Conservation (phyloP, 2,329 filamentous ascomycete species). For the Escovopsis sp. region DNA sequence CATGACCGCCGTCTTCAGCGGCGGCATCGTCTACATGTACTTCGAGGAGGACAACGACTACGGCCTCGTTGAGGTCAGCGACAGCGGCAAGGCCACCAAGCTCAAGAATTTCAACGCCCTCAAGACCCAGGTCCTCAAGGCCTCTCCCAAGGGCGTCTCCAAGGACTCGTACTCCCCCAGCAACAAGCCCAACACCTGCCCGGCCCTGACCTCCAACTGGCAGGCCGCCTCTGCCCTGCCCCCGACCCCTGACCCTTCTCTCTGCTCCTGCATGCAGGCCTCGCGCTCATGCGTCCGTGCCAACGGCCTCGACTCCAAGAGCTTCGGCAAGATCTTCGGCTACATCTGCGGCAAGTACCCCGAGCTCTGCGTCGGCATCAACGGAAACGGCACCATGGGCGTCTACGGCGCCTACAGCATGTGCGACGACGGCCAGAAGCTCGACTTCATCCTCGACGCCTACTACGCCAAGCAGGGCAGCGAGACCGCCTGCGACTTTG, state of each 20-base stretch:
- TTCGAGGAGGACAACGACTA: slow-evolving; percentile 85
- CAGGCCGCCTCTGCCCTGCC: slow-evolving; percentile 51
- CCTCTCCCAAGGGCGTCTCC: slow-evolving; percentile 50
- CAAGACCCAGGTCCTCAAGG: slow-evolving; percentile 52
- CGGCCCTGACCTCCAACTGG: slow-evolving; percentile 51
- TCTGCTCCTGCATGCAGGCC: slow-evolving; percentile 77
- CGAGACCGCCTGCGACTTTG: slow-evolving; percentile 53
- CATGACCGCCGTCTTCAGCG: slow-evolving; percentile 83
- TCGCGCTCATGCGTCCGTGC: slow-evolving; percentile 57
- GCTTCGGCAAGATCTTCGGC: slow-evolving; percentile 56
- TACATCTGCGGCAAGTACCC: slow-evolving; percentile 50
- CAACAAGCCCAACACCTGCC: slow-evolving; percentile 61
- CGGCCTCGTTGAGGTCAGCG: slow-evolving; percentile 51
- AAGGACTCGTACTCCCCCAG: slow-evolving; percentile 56
- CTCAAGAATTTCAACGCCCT: slow-evolving; percentile 63
- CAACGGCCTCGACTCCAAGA: slow-evolving; percentile 37
- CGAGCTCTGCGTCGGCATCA: slow-evolving; percentile 52
- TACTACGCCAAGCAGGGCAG: slow-evolving; percentile 48
- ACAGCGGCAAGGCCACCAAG: slow-evolving; percentile 44
- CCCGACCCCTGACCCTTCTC: slow-evolving; percentile 59
- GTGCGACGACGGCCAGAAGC: slow-evolving; percentile 56
- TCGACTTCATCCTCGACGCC: slow-evolving; percentile 58
- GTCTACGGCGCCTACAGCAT: slow-evolving; percentile 66
- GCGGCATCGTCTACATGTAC: slow-evolving; percentile 98
- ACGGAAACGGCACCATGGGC: slow-evolving; percentile 49